Evolutionary conservation across 305 asterid species (phyloP), one percentile per base, ranked within the genome.

Genomic region (Fraxinus angustifolia): DNA sequence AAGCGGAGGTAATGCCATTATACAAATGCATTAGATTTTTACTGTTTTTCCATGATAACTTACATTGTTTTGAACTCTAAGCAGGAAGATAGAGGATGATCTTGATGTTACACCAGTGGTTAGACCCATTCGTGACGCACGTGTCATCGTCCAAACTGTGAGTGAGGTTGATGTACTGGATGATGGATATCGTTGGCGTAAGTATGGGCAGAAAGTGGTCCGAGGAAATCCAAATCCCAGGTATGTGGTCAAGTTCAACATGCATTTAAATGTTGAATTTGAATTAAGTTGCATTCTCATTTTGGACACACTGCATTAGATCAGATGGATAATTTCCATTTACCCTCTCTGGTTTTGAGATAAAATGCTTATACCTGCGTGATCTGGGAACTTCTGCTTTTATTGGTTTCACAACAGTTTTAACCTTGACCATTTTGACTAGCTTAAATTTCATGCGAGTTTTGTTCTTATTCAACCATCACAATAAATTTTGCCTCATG

Each of bases 221-320:
- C 90, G 98, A 56, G 98, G 98, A 79, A 96, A 96, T 88, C 99
- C 98, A 78, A 96, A 94, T 88, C 99, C 99, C 67, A 94, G 98
- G 99, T 96, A 82, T 78, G 85, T 79, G 48, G 60, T 79, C 8
- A 53, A 81, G 78, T 40, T 82, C 67, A 53, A 72, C 75, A 74
- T 56, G 40, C 79, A 68, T 73, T 85, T 71, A 53, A 80, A 33
- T 6, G 35, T 74, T 50, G 56, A 79, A 34, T 50, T 76, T 78
- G 73, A 76, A 42, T 62, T 62, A 31, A 23, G 5, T 26, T 62
- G 34, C 5, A 6, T 19, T 58, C 68, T 58, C 30, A 58, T 58
- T 19, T 62, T 62, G 33, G n/a, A 21, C 72, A 8, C n/a, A 7
- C 72, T 62, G 34, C 34, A 21, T 23, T 23, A 19, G 28, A 58